Percentiles rank a stretch among this genome's conserved stretches.
Conservation (phyloP, 805 yeast species). For the Zygoascus biomembranicola region DNA sequence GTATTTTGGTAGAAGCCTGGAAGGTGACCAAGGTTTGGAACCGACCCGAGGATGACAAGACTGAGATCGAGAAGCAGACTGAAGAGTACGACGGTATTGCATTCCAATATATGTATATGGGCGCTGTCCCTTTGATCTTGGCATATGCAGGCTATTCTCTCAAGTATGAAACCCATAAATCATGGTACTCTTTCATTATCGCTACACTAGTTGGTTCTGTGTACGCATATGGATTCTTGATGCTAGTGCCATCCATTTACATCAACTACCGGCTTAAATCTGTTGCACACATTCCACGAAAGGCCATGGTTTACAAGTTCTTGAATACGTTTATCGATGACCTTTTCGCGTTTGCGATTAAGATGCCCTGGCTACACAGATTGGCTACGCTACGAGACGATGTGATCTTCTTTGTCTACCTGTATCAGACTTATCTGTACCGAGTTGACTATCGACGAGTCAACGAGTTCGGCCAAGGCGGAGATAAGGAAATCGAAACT, state of each 20-base stretch:
- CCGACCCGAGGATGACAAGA: slow-evolving; percentile 30
- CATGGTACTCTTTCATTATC: slow-evolving; percentile 36
- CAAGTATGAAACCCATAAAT: slow-evolving; percentile 32
- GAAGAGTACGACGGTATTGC: slow-evolving; percentile 35
- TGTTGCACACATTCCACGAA: slow-evolving; percentile 36
- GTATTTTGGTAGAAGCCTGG: slow-evolving; percentile 37
- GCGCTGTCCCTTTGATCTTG: slow-evolving; percentile 30
- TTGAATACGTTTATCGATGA: slow-evolving; percentile 36
- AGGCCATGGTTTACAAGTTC: slow-evolving; percentile 36
- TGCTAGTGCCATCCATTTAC: slow-evolving; percentile 34
- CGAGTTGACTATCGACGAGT: slow-evolving; percentile 33
- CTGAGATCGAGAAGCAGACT: slow-evolving; percentile 33
- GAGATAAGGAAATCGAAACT: slow-evolving; percentile 13
- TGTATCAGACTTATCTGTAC: slow-evolving; percentile 36
- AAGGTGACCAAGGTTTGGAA: slow-evolving; percentile 33
- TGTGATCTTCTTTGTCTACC: slow-evolving; percentile 33
- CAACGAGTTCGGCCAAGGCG: slow-evolving; percentile 33
- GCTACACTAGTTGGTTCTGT: slow-evolving; percentile 35
- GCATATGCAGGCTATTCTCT: slow-evolving; percentile 33
- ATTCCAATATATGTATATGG: slow-evolving; percentile 31
- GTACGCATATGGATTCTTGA: slow-evolving; percentile 36
- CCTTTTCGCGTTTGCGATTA: slow-evolving; percentile 35
- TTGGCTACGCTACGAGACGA: slow-evolving; percentile 36
- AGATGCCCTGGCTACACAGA: slow-evolving; percentile 36
- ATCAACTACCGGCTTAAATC: slow-evolving; percentile 36